These are phyloP conservation scores for Penicillium sclerotigenum DNA, from an alignment of 2,329 filamentous ascomycete genomes.

Conservation along the genomic window DNA sequence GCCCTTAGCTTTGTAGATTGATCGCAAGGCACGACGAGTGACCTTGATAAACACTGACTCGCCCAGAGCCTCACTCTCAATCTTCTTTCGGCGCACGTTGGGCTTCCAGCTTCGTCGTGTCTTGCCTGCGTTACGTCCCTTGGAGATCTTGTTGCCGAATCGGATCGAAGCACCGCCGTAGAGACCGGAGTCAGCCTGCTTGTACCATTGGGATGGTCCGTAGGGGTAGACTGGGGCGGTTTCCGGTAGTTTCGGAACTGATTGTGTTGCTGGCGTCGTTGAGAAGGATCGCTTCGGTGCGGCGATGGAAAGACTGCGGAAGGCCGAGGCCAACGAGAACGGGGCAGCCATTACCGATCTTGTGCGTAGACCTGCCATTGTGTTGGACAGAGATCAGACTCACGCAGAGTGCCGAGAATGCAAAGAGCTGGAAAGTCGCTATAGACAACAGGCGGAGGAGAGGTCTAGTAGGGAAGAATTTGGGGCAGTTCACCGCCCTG, in stretches of 20 bases:
- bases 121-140: slow-evolving; percentile 49
- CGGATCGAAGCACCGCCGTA: slow-evolving; percentile 47
- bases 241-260: slow-evolving; percentile 33
- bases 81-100: slow-evolving; percentile 48
- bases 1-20: slow-evolving; percentile 79
- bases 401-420: neutral
- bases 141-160: slow-evolving; percentile 51
- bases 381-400: slow-evolving; percentile 13
- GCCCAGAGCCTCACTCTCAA: slow-evolving; percentile 45
- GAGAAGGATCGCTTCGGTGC: slow-evolving; percentile 40
- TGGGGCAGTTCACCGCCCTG: slow-evolving; percentile 39
- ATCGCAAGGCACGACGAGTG: slow-evolving; percentile 46
- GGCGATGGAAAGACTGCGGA: slow-evolving; percentile 39
- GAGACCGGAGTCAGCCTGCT: slow-evolving; percentile 48
- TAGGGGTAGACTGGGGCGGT: slow-evolving; percentile 48
- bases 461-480: slow-evolving; percentile 28
- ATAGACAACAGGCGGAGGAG: slow-evolving; percentile 9
- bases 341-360: slow-evolving; percentile 32
- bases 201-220: slow-evolving; percentile 43
- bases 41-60: slow-evolving; percentile 46
- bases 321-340: slow-evolving; percentile 37
- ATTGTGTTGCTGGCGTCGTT: slow-evolving; percentile 34
- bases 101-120: slow-evolving; percentile 50
- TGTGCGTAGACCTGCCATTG: slow-evolving; percentile 33
- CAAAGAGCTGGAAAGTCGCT: neutral